Conservation (phyloP, 768 basidiomycete genomes). For the Scleroderma citrinum region DNA sequence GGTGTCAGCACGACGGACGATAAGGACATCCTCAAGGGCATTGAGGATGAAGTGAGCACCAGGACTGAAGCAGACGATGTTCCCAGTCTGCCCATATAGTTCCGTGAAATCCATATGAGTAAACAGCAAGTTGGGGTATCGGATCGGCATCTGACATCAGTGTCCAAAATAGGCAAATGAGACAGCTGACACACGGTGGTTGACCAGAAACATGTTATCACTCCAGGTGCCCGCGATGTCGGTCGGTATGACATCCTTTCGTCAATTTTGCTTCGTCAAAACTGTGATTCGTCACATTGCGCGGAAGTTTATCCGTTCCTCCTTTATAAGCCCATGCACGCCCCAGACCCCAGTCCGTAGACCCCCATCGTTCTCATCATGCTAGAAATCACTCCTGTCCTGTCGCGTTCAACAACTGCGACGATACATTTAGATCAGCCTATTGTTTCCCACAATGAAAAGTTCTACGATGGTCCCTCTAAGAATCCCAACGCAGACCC, state of each 20-base stretch:
- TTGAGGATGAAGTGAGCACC: slow-evolving; percentile 84
- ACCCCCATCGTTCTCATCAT: background rate
- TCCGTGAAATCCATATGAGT: slow-evolving; percentile 80
- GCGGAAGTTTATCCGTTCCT: no score
- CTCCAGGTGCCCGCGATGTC: background rate
- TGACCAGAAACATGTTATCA: no score
- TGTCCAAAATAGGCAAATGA: background rate
- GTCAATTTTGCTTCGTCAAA: no score
- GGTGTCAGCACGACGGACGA: slow-evolving; percentile 79
- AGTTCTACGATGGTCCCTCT: background rate
- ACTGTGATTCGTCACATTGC: no score
- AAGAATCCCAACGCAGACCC: slow-evolving; percentile 15
- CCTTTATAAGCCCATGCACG: background rate
- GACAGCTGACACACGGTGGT: background rate
- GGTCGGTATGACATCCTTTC: no score
- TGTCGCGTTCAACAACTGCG: background rate
- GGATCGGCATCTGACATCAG: background rate
- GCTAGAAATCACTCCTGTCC: background rate
- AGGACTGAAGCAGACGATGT: slow-evolving; percentile 77
- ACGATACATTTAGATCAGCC: background rate
- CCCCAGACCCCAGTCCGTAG: background rate
- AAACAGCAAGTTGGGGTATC: no score
- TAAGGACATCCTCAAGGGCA: slow-evolving; percentile 69
- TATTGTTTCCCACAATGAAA: background rate
- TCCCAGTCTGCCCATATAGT: slow-evolving; percentile 67